Conservation (phyloP, 148 eudicot species). For the Tetragonia tetragonoides region DNA sequence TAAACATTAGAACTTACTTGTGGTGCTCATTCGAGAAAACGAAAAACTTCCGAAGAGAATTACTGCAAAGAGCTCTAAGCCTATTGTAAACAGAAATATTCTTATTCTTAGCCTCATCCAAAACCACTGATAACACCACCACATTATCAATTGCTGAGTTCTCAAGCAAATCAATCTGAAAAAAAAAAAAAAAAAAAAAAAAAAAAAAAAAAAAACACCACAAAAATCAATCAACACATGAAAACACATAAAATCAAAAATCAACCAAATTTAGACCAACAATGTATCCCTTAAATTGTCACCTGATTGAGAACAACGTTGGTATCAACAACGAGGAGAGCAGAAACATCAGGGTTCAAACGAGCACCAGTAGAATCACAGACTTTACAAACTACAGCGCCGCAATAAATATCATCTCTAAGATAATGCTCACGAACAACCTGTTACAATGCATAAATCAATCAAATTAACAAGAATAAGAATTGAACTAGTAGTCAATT, state of each 20-base stretch:
- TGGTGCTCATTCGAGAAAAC: constrained; percentile 94
- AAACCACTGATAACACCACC: constrained; percentile 79
- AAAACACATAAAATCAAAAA: neutral
- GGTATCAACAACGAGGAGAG: constrained; percentile 67
- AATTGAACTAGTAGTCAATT: neutral
- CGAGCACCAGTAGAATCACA: constrained; percentile 66
- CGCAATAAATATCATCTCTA: constrained; percentile 92
- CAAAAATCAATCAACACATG: constrained; percentile 7
- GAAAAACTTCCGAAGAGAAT: constrained; percentile 58
- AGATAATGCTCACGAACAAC: constrained; percentile 90
- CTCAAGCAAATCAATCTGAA: constrained; percentile 91
- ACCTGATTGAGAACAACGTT: constrained; percentile 97
- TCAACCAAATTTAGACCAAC: neutral
- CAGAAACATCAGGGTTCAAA: constrained; percentile 49
- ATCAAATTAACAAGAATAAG: neutral
- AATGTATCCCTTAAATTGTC: neutral
- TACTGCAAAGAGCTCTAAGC: constrained; percentile 80
- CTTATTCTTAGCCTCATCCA: constrained; percentile 91
- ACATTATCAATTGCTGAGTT: constrained; percentile 81
- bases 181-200: neutral
- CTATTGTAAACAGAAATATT: constrained; percentile 78
- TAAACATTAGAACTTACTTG: constrained; percentile 48
- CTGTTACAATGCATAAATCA: constrained; percentile 25
- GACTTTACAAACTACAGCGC: constrained; percentile 58
- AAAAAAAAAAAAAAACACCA: constrained; percentile 9